Evolutionary conservation across 2,329 filamentous ascomycete species (phyloP), one percentile per base, ranked within the genome.

Genomic region (Trichoderma sp.): DNA sequence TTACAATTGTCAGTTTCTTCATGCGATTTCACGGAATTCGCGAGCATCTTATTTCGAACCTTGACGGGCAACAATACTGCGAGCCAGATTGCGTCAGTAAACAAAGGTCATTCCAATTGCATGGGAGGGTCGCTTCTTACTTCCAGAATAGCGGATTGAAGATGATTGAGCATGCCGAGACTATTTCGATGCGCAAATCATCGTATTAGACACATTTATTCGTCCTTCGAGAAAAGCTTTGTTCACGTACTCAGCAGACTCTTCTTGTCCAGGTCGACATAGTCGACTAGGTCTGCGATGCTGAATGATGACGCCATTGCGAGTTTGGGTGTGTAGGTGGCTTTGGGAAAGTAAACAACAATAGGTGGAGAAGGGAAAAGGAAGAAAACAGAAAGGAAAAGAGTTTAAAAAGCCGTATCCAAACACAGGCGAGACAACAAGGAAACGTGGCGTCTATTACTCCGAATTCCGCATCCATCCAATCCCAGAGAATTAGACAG

Each of bases 141-240:
- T 99, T 99, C 96, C 96, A 99, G 82, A 97, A 98, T n/a, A 96
- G 91, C 27, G 96, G 96, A 82, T 99, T 99, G 83, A 99, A 98
- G 60, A 91, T 87, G 81, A 99, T 97, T 65, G 92, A 88, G 68
- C 85, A 86, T 59, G 90, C 92, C 74, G 93, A 92, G 74, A 96
- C 94, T 97, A 69, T 60, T 69, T n/a, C 55, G 67, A 35, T 35
- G 49, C 47, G 21, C 47, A 21, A 14, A 24, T 43, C 57, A 60
- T 56, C 35, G 10, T 57, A 33, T 43, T 33, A 37, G 60, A 71
- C 69, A 71, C 63, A 52, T 57, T 49, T 33, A 55, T 24, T 60
- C 7, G 40, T 35, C 33, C 24, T 53, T 19, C 10, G 19, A 16
- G 35, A 35, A 21, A 21, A 68, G 64, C 62, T 53, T 21, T 66